Base-by-base conservation (phyloP, 2,329 filamentous ascomycete species). In the Hypoxylon sp. region DNA sequence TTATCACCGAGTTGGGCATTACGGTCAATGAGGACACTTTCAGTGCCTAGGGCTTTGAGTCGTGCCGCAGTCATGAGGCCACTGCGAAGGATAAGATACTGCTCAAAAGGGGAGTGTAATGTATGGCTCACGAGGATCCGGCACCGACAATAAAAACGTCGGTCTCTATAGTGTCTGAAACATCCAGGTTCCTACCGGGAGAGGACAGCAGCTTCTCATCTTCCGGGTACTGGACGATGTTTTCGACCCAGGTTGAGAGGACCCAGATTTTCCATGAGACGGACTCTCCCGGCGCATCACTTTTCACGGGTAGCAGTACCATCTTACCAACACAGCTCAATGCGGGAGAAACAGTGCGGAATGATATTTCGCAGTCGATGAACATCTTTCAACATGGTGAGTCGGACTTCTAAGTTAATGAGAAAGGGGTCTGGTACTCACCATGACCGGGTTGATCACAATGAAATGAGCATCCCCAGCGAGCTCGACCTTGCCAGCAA, bases 1-100 rank as follows among this genome's bases (percentile, higher is more conserved):
- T 80, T 82, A 62, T 82, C 81, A 1, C 81, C 81, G 0, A 78
- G 67, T 1, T 72, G 69, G 2, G 75, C 46, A 19, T 81, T 79
- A 3, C 73, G 72, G 19, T 83, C 81, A 6, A 78, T 57, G n/a
- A 82, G 75, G 15, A 82, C 55, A 44, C 71, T 78, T 7, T 79
- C 77, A 0, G 81, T 74, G 0, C 75, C 75, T 0, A 82, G 50
- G 0, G 81, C 77, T 53, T 83, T 82, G 8, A 82, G 73, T 1
- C 80, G 77, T 0, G 80, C 80, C 0, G 79, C 77, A 1, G 79
- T 73, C 57, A 54, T 61, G 21, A 53, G 57, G 35, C 47, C 57
- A 27, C 57, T 61, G 24, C 37, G 29, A 32, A 32, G 15, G 8
- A 24, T 61, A 8, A 61, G 57, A n/a, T 15, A n/a, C 2, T 42